Conservation (phyloP, 2,329 filamentous ascomycete species). For the Ramularia collo-cygni region DNA sequence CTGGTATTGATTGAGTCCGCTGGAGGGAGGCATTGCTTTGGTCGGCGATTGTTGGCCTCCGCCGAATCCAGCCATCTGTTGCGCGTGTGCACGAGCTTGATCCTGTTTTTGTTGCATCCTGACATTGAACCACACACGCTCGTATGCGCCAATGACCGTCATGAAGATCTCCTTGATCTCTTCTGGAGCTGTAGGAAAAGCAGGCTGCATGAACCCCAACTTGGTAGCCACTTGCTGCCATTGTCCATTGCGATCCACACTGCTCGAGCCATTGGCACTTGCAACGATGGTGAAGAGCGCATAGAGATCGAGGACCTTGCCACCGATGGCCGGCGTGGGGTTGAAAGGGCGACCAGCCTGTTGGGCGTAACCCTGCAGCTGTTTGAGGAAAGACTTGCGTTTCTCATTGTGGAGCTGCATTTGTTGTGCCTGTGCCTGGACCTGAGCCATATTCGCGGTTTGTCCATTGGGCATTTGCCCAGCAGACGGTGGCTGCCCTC, state of each 20-base stretch:
- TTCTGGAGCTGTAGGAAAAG: conserved; percentile 55
- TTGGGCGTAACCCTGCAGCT: conserved; percentile 70
- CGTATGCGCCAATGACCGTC: conserved; percentile 68
- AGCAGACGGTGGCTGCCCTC: conserved; percentile 17
- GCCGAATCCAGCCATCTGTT: conserved; percentile 36
- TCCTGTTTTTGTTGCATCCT: conserved; percentile 37
- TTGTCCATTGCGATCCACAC: conserved; percentile 59
- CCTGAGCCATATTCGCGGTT: conserved; percentile 11
- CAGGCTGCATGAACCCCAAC: conserved; percentile 36
- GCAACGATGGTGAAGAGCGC: conserved; percentile 71
- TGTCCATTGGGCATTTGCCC: conserved; percentile 22
- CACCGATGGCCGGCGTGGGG: conserved; percentile 63
- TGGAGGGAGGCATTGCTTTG: conserved; percentile 27
- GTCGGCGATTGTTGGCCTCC: conserved; percentile 29
- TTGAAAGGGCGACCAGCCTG: conserved; percentile 68
- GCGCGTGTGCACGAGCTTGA: conserved; percentile 29
- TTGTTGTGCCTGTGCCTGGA: conserved; percentile 7
- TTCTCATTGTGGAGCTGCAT: conserved; percentile 22
- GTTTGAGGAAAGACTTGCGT: conserved; percentile 50
- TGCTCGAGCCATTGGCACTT: conserved; percentile 70
- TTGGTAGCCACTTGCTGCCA: conserved; percentile 66
- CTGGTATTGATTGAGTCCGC: conserved; percentile 10
- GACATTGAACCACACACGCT: conserved; percentile 57
- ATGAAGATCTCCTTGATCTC: conserved; percentile 70
- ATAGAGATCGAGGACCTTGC: conserved; percentile 66